Evolutionary conservation across 2,329 filamentous ascomycete genomes (phyloP).

Genomic region (Cyanodermella asteris): DNA sequence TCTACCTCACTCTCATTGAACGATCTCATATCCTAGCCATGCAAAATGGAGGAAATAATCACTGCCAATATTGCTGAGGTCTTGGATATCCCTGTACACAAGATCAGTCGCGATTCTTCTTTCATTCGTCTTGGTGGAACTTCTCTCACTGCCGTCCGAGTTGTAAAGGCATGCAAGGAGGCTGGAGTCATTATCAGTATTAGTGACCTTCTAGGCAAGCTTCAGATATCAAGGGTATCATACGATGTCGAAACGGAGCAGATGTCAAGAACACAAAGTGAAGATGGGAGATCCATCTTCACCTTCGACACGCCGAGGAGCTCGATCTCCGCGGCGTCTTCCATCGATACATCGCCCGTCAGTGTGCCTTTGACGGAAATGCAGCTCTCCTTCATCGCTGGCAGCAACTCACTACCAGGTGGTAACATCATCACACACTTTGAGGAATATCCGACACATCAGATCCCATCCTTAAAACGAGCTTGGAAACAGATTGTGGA

Average conservation of each 20-base stretch:
- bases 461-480: conserved; percentile 20
- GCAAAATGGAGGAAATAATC: not conserved
- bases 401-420: conserved; percentile 6
- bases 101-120: not conserved
- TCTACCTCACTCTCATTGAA: no score
- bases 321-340: no score
- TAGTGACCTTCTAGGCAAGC: no score
- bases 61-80: not conserved
- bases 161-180: not conserved
- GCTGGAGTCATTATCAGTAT: no score
- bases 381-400: conserved; percentile 11
- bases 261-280: no score
- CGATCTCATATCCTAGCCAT: not conserved
- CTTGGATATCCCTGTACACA: not conserved
- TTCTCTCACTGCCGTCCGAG: not conserved
- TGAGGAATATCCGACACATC: conserved; percentile 16
- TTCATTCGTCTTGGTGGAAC: not conserved
- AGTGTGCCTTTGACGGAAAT: conserved; percentile 9
- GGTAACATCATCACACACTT: conserved; percentile 10
- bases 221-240: no score
- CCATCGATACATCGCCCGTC: no score
- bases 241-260: no score
- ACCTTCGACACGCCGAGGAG: no score
- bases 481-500: conserved; percentile 24
- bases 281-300: no score